These are phyloP conservation scores for Coccomyxa sp. DNA, from an alignment of 139 green algal genomes.

Conservation along the genomic window DNA sequence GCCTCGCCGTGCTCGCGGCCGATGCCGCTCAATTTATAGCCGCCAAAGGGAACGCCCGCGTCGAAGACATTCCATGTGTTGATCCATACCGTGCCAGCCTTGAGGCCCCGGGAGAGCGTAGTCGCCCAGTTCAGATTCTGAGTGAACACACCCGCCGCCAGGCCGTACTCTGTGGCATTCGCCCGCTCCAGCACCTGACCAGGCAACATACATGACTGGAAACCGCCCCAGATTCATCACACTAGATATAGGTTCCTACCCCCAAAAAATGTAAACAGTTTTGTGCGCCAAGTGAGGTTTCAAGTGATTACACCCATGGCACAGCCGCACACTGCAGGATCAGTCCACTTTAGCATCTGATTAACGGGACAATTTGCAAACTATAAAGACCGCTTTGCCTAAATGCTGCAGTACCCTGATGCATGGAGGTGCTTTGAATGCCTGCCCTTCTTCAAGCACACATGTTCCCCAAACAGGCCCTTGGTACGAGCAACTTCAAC, in stretches of 20 bases:
- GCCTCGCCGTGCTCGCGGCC: conserved; percentile 67
- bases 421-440: no score
- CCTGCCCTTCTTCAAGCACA: no score
- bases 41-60: conserved; percentile 32
- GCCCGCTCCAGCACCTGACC: conserved; percentile 55
- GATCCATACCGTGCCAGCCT: conserved; percentile 48
- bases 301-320: no score
- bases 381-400: no score
- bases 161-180: conserved; percentile 65
- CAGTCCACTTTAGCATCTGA: no score
- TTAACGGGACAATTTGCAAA: no score
- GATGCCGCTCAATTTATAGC: conserved; percentile 65
- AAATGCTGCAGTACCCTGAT: no score
- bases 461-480: no score
- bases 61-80: conserved; percentile 45
- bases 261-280: neutral
- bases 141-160: conserved; percentile 64
- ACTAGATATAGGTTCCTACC: no score
- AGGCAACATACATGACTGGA: neutral
- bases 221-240: no score
- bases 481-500: no score
- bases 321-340: no score
- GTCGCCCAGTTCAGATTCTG: conserved; percentile 57
- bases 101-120: conserved; percentile 49
- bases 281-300: neutral